A percentile compares a stretch with the other conserved stretches of the same genome.
Conservation (phyloP, 2,329 filamentous ascomycete genomes). For the Clarireedia homoeocarpa region DNA sequence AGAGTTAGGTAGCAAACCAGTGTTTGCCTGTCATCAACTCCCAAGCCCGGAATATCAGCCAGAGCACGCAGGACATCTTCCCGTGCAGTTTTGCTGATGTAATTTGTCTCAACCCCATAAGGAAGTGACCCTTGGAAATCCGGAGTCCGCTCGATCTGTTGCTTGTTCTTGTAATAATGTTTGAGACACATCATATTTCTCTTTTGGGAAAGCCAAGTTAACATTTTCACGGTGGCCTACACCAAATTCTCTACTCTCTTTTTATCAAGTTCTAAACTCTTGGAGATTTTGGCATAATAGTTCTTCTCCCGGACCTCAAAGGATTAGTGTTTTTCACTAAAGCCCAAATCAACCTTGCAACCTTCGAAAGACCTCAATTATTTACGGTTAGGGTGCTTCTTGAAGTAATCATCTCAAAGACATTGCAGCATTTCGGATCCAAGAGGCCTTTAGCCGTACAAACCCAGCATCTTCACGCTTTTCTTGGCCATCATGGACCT, state of each 20-base stretch:
- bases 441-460: background rate
- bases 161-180: too few relatives aligned
- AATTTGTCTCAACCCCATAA: too few relatives aligned
- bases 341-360: background rate
- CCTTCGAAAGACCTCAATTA: background rate
- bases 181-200: too few relatives aligned
- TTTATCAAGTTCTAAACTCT: background rate
- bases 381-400: background rate
- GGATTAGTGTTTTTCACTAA: background rate
- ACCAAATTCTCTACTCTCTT: background rate
- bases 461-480: background rate
- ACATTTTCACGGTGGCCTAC: background rate
- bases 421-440: background rate
- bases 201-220: background rate
- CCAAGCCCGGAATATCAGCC: background rate
- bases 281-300: background rate
- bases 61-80: background rate
- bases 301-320: background rate
- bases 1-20: background rate
- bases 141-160: too few relatives aligned
- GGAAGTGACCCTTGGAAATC: too few relatives aligned
- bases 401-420: background rate
- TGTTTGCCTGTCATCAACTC: background rate
- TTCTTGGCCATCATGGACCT: background rate
- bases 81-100: too few relatives aligned